Percentiles rank a stretch among this genome's conserved stretches.
Conservation (phyloP, 2,329 filamentous ascomycete genomes). For the Penicillium fuscoglaucum region DNA sequence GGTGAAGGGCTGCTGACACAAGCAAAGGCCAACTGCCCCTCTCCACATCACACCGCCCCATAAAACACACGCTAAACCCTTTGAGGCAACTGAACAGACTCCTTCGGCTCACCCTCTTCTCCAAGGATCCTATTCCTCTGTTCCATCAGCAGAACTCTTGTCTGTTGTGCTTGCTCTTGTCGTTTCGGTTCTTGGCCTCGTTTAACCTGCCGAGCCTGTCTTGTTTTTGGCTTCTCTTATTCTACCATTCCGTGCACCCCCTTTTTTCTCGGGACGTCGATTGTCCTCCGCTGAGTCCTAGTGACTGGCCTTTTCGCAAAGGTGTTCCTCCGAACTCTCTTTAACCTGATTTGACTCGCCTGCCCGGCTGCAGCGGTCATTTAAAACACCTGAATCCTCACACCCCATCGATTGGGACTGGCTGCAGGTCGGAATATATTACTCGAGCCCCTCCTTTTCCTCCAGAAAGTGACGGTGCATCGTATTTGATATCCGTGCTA, state of each 20-base stretch:
- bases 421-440: conserved; percentile 22
- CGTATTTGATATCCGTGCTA: conserved; percentile 15
- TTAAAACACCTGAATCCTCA: conserved; percentile 19
- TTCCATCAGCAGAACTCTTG: conserved; percentile 6
- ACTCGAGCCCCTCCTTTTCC: conserved; percentile 10
- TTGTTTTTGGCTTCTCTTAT: background rate
- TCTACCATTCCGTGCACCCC: conserved; percentile 6
- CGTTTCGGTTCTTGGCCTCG: background rate
- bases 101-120: conserved; percentile 28
- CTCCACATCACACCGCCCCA: conserved; percentile 31
- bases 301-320: conserved; percentile 21
- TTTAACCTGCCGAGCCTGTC: background rate
- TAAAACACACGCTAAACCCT: conserved; percentile 27
- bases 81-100: conserved; percentile 24
- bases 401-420: conserved; percentile 21
- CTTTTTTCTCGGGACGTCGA: conserved; percentile 7
- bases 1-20: background rate
- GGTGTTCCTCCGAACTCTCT: conserved; percentile 16
- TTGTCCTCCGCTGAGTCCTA: conserved; percentile 17
- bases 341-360: conserved; percentile 21
- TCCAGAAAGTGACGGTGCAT: conserved; percentile 19
- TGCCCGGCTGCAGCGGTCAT: conserved; percentile 37
- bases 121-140: conserved; percentile 7
- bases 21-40: conserved; percentile 21
- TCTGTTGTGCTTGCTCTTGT: conserved; percentile 7